These are phyloP conservation scores for Phialemoniopsis sp. DNA, from an alignment of 2,329 filamentous ascomycete species.

Conservation along the genomic window DNA sequence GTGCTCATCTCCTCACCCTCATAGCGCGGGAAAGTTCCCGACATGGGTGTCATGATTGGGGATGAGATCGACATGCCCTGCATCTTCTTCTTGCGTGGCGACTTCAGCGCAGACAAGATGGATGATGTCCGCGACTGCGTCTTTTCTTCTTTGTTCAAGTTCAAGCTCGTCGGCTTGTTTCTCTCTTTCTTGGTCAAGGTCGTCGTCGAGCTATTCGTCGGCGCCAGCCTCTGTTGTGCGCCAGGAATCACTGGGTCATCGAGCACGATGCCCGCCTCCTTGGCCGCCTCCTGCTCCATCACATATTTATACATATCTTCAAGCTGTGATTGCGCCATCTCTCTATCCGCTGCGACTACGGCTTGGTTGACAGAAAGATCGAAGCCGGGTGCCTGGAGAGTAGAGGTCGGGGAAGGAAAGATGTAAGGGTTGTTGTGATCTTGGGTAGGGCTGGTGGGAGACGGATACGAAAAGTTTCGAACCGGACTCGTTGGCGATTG, in stretches of 20 bases:
- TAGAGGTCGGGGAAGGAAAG: conserved; percentile 41
- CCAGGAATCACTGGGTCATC: conserved; percentile 33
- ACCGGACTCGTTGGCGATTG: conserved; percentile 26
- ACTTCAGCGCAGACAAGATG: conserved; percentile 57
- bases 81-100: conserved; percentile 49
- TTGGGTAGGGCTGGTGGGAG: conserved; percentile 30
- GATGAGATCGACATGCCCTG: conserved; percentile 58
- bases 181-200: conserved; percentile 37
- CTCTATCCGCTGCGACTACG: conserved; percentile 69
- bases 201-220: conserved; percentile 19
- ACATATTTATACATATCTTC: conserved; percentile 90
- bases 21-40: conserved; percentile 52
- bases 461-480: conserved; percentile 49
- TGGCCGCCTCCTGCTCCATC: conserved; percentile 79
- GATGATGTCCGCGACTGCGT: conserved; percentile 54
- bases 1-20: conserved; percentile 52
- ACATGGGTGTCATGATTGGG: conserved; percentile 61
- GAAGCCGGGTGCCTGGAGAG: conserved; percentile 50
- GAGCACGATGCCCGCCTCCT: conserved; percentile 49
- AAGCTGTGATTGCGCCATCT: conserved; percentile 75
- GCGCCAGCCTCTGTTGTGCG: conserved; percentile 11
- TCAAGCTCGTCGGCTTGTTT: conserved; percentile 44
- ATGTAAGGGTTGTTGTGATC: conserved; percentile 31
- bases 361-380: conserved; percentile 72
- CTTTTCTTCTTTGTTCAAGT: conserved; percentile 44